These are phyloP conservation scores for Irpex sp. DNA, from an alignment of 1,284 basidiomycete genomes.

Conservation along the genomic window DNA sequence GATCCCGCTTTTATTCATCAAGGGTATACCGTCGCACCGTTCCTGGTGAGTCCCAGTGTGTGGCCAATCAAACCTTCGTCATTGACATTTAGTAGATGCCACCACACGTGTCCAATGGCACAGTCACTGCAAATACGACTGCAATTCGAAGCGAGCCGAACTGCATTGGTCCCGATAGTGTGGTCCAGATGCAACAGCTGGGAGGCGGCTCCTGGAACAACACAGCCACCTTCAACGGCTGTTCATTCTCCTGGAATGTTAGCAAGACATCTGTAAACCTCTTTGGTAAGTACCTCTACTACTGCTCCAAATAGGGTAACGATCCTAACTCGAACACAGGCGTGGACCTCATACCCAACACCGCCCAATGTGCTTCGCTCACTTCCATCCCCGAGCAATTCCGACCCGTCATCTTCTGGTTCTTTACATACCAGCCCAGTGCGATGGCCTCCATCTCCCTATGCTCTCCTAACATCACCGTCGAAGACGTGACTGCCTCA, in stretches of 20 bases:
- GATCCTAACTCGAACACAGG: neutral
- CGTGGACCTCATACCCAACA: constrained; percentile 8
- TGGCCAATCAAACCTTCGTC: neutral
- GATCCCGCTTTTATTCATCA: constrained; percentile 40
- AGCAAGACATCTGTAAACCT: constrained; percentile 33
- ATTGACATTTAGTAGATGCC: constrained; percentile 14
- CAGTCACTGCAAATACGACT: constrained; percentile 42
- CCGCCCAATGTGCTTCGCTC: constrained; percentile 9
- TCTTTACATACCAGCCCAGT: constrained; percentile 40
- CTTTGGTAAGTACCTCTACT: constrained; percentile 31
- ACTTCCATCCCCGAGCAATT: constrained; percentile 30
- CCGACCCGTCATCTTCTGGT: constrained; percentile 53
- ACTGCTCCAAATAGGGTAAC: neutral
- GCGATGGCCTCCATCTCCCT: constrained; percentile 39
- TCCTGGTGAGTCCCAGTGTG: constrained; percentile 32
- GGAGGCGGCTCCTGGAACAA: constrained; percentile 38
- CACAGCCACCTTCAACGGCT: constrained; percentile 34
- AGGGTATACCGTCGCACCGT: constrained; percentile 42
- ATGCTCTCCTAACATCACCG: constrained; percentile 39
- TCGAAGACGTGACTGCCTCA: constrained; percentile 34
- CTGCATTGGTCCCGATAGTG: constrained; percentile 33
- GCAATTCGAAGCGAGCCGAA: constrained; percentile 41
- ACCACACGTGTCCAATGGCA: constrained; percentile 29
- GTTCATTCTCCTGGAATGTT: constrained; percentile 37
- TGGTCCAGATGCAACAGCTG: constrained; percentile 22